Conservation (phyloP, 257 asterid species). For the Penstemon davidsonii region DNA sequence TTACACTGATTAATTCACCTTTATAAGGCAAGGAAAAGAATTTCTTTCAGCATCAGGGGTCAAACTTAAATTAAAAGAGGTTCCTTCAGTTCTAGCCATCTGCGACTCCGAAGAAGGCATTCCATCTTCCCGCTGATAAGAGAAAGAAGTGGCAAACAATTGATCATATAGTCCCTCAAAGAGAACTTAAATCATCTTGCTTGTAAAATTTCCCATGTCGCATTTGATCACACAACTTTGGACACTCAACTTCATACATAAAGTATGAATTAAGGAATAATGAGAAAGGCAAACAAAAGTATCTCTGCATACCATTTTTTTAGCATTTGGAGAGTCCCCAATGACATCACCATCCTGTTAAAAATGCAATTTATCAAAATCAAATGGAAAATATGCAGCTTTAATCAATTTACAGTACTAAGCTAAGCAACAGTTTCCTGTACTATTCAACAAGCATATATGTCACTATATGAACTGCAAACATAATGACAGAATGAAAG, state of each 20-base stretch:
- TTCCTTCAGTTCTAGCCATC: constrained; percentile 40
- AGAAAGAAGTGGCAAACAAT: constrained; percentile 12
- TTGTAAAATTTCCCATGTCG: background rate
- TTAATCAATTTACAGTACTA: background rate
- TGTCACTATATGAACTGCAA: background rate
- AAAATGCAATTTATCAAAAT: constrained; percentile 24
- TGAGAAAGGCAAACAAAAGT: constrained; percentile 10
- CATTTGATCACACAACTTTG: constrained; percentile 7
- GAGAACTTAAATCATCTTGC: background rate
- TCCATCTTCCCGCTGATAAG: constrained; percentile 60
- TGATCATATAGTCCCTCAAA: background rate
- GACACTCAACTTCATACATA: background rate
- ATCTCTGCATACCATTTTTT: constrained; percentile 61
- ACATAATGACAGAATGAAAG: background rate
- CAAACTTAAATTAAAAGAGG: constrained; percentile 36
- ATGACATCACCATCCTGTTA: constrained; percentile 52
- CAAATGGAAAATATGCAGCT: background rate
- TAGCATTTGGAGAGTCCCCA: constrained; percentile 56
- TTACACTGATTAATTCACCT: constrained; percentile 48
- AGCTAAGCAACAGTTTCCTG: background rate
- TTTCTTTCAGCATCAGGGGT: constrained; percentile 40
- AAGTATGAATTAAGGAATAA: background rate
- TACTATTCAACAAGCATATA: background rate
- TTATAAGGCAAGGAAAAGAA: constrained; percentile 69
- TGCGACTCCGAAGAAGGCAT: constrained; percentile 32